A percentile compares a stretch with the other conserved stretches of the same genome.
Evolutionary conservation across 2,329 filamentous ascomycete species (phyloP).

Genomic region (Colletotrichum orbiculare): DNA sequence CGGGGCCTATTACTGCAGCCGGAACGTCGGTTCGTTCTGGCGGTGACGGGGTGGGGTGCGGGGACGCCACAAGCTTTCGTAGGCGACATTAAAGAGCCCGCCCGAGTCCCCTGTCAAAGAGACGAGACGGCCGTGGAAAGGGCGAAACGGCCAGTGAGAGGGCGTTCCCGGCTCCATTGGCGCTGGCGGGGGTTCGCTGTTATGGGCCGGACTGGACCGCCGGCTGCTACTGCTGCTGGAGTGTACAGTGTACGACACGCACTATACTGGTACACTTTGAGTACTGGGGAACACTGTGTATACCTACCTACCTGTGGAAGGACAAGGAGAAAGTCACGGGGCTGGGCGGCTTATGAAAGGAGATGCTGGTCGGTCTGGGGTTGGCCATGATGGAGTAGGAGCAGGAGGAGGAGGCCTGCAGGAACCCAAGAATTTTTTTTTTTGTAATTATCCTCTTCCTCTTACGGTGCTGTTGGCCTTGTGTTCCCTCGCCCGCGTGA

Average conservation of each 20-base stretch:
- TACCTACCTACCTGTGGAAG: not conserved
- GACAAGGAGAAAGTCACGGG: slow-evolving; percentile 35
- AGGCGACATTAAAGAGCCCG: slow-evolving; percentile 28
- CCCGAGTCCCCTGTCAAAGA: slow-evolving; percentile 4
- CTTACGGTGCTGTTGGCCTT: slow-evolving; percentile 7
- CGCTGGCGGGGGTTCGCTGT: too few relatives aligned
- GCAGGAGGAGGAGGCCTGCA: slow-evolving; percentile 15
- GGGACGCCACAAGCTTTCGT: slow-evolving; percentile 31
- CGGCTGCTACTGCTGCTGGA: slow-evolving; percentile 13
- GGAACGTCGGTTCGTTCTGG: slow-evolving; percentile 34
- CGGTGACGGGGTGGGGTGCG: slow-evolving; percentile 34
- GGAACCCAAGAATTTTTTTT: slow-evolving; percentile 29
- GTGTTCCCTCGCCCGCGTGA: not conserved
- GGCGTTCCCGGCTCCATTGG: too few relatives aligned
- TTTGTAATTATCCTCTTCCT: not conserved
- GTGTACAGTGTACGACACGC: too few relatives aligned
- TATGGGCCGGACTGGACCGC: slow-evolving; percentile 32
- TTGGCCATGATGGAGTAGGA: slow-evolving; percentile 10
- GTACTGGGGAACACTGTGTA: too few relatives aligned
- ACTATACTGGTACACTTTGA: too few relatives aligned
- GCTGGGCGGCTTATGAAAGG: slow-evolving; percentile 37
- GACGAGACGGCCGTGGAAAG: slow-evolving; percentile 7
- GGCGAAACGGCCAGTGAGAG: slow-evolving; percentile 17
- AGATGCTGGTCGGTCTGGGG: slow-evolving; percentile 23
- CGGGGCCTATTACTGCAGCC: slow-evolving; percentile 32